Base-by-base conservation (phyloP, 2,329 filamentous ascomycete genomes). In the Periconia sp. region DNA sequence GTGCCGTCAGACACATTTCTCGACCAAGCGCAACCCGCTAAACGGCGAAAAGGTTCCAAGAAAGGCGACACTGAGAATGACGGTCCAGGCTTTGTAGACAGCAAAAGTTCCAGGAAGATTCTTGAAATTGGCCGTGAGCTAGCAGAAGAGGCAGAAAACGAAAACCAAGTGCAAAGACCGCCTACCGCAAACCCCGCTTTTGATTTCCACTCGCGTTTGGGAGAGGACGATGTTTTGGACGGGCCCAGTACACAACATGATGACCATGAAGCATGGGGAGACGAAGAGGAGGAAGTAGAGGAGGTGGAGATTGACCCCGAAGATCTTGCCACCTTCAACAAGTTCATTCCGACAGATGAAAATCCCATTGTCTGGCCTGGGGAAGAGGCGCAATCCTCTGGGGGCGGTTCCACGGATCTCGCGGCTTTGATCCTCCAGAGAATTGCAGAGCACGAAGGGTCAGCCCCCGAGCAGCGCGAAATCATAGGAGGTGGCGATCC, bases 391-490 rank as follows among this genome's bases (percentile, higher is more conserved):
- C 69, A 72, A 62, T 56, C 71, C 57, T 61, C 67, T 54, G 41
- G 45, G 15, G 75, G 74, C 11, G 72, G 71, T 13, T 76, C 76
- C 48, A 91, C 89, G 58, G 96, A 97, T 72, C 80, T 99, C 53
- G 92, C 94, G 15, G 92, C 96, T 68, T 79, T 99, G 58, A 99
- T 99, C 60, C 78, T 99, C 54, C 87, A 93, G 69, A 96, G 96
- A 76, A 99, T 99, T 69, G 91, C 92, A 5, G 88, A 90, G 54
- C 90, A 95, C 66, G 94, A 99, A 77, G 89, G 90, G 3, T 82
- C 82, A 31, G 81, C 87, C 59, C 79, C 76, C 27, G 64, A 62
- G 23, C 71, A 75, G 20, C 65, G 69, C 33, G 71, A 74, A 23
- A 23, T 31, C 6, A 75, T 82, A 49, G 83, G 82, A 33, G 80